phyloP scores from a whole-genome alignment of 2,329 filamentous ascomycete species.

The Aspergillus jensenii region DNA sequence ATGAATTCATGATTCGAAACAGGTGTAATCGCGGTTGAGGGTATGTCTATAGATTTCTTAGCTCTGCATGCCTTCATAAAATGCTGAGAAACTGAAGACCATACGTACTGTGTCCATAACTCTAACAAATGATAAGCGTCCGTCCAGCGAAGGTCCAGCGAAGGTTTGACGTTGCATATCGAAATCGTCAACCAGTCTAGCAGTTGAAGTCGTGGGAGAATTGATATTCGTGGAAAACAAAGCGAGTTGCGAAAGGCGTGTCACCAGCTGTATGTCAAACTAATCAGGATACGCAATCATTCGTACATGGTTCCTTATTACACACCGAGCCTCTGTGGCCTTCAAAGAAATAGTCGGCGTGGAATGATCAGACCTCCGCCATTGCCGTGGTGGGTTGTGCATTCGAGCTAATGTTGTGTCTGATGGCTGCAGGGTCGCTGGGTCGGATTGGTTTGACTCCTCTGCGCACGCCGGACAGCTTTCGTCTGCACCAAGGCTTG shows the following conservation, averaged over 20 bases:
- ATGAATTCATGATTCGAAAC: background rate
- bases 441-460: background rate
- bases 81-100: background rate
- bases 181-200: background rate
- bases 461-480: slow-evolving; percentile 9
- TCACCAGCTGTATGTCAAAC: background rate
- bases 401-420: background rate
- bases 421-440: background rate
- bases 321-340: background rate
- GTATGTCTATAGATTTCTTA: background rate
- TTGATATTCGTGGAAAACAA: background rate
- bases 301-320: background rate
- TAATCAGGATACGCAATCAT: background rate
- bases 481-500: slow-evolving; percentile 23
- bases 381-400: background rate
- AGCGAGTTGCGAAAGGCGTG: background rate
- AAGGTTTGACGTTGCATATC: background rate
- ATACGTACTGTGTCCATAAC: background rate
- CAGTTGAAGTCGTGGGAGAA: background rate
- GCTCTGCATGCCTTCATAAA: background rate
- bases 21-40: background rate
- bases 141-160: background rate
- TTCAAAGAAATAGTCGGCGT: background rate
- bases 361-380: background rate
- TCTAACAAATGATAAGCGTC: background rate